phyloP scores from a whole-genome alignment of 2,329 filamentous ascomycete genomes.

The Aureobasidium melanogenum region DNA sequence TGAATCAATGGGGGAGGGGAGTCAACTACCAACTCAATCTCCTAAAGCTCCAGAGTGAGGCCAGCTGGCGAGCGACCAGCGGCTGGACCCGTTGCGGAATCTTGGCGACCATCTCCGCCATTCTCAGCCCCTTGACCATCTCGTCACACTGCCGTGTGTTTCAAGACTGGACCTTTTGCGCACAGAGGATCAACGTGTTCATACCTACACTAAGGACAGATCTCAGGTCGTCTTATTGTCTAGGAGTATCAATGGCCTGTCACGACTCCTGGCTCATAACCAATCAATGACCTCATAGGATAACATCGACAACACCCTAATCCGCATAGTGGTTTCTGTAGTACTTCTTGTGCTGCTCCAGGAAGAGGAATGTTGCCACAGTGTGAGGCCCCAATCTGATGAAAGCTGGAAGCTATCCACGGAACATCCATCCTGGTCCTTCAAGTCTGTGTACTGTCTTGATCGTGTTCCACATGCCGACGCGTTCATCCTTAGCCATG shows the following conservation, averaged over 20 bases:
- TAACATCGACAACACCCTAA: not conserved
- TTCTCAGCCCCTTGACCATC: not conserved
- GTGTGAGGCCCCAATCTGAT: conserved; percentile 65
- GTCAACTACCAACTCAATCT: not conserved
- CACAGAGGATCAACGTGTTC: not conserved
- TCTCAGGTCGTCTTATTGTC: not conserved
- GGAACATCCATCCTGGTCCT: conserved; percentile 76
- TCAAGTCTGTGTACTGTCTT: conserved; percentile 60
- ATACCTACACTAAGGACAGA: not conserved
- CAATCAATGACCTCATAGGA: not conserved
- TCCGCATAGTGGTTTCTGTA: conserved; percentile 42
- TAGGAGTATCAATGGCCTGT: not conserved
- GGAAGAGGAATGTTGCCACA: conserved; percentile 75
- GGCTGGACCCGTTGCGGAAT: conserved; percentile 4
- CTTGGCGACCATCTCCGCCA: conserved; percentile 12
- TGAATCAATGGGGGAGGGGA: conserved; percentile 13
- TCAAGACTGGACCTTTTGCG: not conserved
- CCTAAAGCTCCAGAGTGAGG: conserved; percentile 13
- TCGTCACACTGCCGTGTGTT: not conserved
- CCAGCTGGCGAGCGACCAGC: not conserved
- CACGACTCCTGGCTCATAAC: not conserved
- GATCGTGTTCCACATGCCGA: conserved; percentile 52
- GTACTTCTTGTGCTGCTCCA: conserved; percentile 76
- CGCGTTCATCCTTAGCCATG: conserved; percentile 55
- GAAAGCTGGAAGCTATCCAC: conserved; percentile 78